Evolutionary conservation across 2,329 filamentous ascomycete species (phyloP).

Genomic region (Xylaria digitata): DNA sequence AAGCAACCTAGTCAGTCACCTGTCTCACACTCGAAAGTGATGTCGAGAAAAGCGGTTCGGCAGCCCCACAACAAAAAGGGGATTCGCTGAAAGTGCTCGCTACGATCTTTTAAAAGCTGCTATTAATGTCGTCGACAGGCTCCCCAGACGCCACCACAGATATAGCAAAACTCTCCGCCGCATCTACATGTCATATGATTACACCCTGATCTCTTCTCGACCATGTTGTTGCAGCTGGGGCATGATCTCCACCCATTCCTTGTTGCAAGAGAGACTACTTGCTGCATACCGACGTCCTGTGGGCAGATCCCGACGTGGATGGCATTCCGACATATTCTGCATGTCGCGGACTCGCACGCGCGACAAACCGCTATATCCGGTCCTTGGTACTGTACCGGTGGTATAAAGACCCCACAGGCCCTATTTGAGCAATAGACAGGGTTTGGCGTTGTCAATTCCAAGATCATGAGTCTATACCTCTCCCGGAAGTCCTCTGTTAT

Average conservation of each 20-base stretch:
- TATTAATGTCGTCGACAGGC: slow-evolving; percentile 15
- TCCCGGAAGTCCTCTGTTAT: too few species aligned
- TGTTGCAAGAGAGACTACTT: slow-evolving; percentile 24
- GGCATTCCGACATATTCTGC: slow-evolving; percentile 31
- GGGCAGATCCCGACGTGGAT: slow-evolving; percentile 27
- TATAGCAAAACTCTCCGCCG: slow-evolving; percentile 30
- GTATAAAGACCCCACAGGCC: slow-evolving; percentile 23
- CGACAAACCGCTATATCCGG: slow-evolving; percentile 26
- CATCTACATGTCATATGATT: slow-evolving; percentile 31
- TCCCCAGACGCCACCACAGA: slow-evolving; percentile 31
- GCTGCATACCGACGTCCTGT: slow-evolving; percentile 26
- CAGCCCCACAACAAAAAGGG: too few species aligned
- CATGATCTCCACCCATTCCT: slow-evolving; percentile 27
- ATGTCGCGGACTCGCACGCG: slow-evolving; percentile 21
- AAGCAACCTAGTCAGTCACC: too few species aligned
- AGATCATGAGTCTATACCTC: slow-evolving; percentile 29
- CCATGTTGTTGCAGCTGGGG: slow-evolving; percentile 26
- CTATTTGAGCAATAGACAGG: slow-evolving; percentile 32
- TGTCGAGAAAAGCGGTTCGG: too few species aligned
- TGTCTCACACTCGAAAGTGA: too few species aligned
- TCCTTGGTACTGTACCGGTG: slow-evolving; percentile 24
- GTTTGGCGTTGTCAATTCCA: slow-evolving; percentile 27
- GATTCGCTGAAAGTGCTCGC: too few species aligned
- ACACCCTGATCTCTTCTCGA: slow-evolving; percentile 24
- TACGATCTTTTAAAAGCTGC: background rate